Conservation (phyloP, 2,329 filamentous ascomycete genomes). For the Talaromyces atroroseus region DNA sequence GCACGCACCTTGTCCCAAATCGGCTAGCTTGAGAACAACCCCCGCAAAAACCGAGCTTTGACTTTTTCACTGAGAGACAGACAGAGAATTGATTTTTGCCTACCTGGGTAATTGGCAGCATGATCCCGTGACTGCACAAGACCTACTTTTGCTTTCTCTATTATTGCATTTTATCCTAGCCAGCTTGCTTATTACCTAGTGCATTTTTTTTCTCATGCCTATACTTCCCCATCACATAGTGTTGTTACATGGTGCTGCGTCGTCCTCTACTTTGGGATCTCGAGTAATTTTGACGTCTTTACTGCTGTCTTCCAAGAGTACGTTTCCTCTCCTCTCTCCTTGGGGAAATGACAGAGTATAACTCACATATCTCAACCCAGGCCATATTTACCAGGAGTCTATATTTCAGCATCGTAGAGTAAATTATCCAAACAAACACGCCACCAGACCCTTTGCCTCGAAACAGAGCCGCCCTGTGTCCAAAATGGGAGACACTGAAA, state of each 20-base stretch:
- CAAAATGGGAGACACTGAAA: not conserved
- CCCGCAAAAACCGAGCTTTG: not conserved
- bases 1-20: not conserved
- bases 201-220: not conserved
- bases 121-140: constrained; percentile 11
- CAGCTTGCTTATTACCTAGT: not conserved
- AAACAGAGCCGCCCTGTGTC: not conserved
- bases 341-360: not conserved
- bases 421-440: not conserved
- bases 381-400: not conserved
- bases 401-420: not conserved
- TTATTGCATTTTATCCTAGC: not conserved
- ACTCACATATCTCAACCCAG: not conserved
- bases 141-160: constrained; percentile 1
- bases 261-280: not conserved
- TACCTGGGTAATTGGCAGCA: not conserved
- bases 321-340: not conserved
- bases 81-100: not conserved
- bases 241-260: not conserved
- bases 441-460: not conserved
- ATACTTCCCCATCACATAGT: not conserved
- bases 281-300: constrained; percentile 6
- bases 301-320: constrained; percentile 3
- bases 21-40: not conserved
- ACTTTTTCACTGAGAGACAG: not conserved